Conservation (phyloP, 2,329 filamentous ascomycete genomes). For the Ophiosphaerella narmari region DNA sequence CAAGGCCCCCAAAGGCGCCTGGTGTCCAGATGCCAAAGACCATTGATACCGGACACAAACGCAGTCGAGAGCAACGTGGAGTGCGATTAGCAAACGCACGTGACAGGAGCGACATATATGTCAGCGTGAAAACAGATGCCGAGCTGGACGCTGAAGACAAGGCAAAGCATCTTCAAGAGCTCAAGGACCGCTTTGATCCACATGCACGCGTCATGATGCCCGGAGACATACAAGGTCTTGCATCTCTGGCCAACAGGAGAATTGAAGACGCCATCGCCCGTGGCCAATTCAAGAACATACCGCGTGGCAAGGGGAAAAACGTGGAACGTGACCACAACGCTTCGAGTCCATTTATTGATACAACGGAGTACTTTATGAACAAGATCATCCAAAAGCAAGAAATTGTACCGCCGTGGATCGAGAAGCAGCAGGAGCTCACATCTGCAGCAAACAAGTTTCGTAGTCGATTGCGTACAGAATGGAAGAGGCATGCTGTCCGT, state of each 20-base stretch:
- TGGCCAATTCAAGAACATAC: conserved; percentile 86
- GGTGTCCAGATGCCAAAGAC: conserved; percentile 30
- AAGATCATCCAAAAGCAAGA: conserved; percentile 97
- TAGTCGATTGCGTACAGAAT: conserved; percentile 74
- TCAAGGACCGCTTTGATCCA: conserved; percentile 80
- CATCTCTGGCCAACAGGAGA: conserved; percentile 83
- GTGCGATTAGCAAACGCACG: conserved; percentile 60
- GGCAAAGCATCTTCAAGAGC: conserved; percentile 70
- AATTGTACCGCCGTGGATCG: conserved; percentile 96
- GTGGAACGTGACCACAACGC: conserved; percentile 82
- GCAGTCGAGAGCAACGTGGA: conserved; percentile 41
- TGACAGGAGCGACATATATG: conserved; percentile 62
- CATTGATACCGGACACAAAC: conserved; percentile 45
- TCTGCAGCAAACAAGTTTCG: conserved; percentile 73
- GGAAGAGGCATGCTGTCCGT: conserved; percentile 80
- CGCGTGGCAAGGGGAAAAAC: conserved; percentile 68
- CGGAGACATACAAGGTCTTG: conserved; percentile 75
- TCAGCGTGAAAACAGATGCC: conserved; percentile 55
- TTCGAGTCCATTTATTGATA: conserved; percentile 88
- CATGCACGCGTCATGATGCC: conserved; percentile 75
- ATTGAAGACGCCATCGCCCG: conserved; percentile 94
- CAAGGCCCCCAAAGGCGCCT: conserved; percentile 20
- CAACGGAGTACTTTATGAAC: conserved; percentile 97
- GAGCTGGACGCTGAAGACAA: conserved; percentile 71
- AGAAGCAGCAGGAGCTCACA: conserved; percentile 91